A percentile compares a stretch with the other conserved stretches of the same genome.
Conservation (phyloP, 164 flowering plant genomes). For the Sextonia rubra region DNA sequence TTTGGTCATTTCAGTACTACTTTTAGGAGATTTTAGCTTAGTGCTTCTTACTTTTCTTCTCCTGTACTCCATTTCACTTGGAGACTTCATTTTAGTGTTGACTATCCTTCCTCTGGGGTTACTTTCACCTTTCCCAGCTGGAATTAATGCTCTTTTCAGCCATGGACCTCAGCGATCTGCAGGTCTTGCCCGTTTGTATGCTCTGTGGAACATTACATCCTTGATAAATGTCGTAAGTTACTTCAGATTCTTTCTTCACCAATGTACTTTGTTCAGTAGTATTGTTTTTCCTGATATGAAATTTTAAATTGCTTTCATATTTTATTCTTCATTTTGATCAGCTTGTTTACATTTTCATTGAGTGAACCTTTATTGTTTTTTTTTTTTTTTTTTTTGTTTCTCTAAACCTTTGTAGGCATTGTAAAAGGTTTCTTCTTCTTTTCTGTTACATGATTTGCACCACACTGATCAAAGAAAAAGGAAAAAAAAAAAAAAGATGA, state of each 20-base stretch:
- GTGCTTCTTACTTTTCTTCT: conserved; percentile 81
- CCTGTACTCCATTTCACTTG: conserved; percentile 73
- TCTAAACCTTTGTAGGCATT: no score
- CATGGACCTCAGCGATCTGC: conserved; percentile 88
- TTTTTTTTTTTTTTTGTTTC: no score
- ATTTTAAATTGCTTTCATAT: neutral
- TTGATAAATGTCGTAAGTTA: conserved; percentile 80
- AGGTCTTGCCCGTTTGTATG: conserved; percentile 87
- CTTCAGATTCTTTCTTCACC: neutral
- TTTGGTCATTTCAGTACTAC: conserved; percentile 70
- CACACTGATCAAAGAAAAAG: no score
- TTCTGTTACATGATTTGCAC: no score
- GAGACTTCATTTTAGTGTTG: conserved; percentile 59
- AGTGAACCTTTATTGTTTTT: no score
- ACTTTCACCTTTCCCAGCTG: conserved; percentile 86
- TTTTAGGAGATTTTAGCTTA: conserved; percentile 86
- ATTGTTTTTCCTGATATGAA: neutral
- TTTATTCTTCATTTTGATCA: neutral
- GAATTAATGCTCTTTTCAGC: conserved; percentile 88
- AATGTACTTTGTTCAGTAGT: neutral
- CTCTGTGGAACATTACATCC: conserved; percentile 88
- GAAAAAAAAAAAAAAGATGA: no score
- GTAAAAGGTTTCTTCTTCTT: no score
- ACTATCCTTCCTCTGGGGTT: conserved; percentile 78
- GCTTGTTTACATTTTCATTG: no score